Conservation (phyloP, 2,329 filamentous ascomycete genomes). For the Curvularia spicifera region DNA sequence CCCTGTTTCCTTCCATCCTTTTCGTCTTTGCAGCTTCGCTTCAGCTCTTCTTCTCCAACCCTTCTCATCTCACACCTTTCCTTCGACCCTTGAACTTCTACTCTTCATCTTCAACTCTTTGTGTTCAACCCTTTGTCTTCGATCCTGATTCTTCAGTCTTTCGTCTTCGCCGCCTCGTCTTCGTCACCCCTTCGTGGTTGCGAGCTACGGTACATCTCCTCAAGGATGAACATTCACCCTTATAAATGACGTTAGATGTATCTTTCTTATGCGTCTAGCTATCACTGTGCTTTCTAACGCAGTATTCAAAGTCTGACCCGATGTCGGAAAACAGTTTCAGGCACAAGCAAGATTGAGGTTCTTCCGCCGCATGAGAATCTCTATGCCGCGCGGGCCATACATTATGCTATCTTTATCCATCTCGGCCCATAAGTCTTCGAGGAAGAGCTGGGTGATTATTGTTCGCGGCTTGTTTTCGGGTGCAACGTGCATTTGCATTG, state of each 20-base stretch:
- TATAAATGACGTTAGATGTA: neutral
- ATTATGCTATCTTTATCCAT: conserved; percentile 6
- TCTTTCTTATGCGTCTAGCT: neutral
- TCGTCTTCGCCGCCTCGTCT: too few relatives aligned
- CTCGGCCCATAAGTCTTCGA: conserved; percentile 4
- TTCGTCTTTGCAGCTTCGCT: too few relatives aligned
- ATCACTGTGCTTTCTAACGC: neutral
- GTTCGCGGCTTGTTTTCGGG: neutral
- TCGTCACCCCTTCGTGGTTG: neutral
- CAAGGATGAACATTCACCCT: neutral
- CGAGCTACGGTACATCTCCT: neutral
- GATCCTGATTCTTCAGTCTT: too few relatives aligned
- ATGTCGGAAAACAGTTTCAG: neutral
- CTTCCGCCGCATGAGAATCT: conserved; percentile 1
- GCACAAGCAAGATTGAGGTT: conserved; percentile 1
- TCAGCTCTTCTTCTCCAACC: too few relatives aligned
- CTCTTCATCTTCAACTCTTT: too few relatives aligned
- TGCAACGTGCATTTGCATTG: neutral
- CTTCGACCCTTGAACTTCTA: too few relatives aligned
- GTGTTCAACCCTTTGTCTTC: too few relatives aligned
- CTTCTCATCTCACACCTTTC: too few relatives aligned
- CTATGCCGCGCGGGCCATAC: conserved; percentile 9
- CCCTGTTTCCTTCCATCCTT: neutral
- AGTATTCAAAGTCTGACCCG: neutral
- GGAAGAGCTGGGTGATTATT: neutral